Percentiles rank a stretch among this genome's conserved stretches.
These are phyloP conservation scores for Potentilla sterilis DNA, from an alignment of 306 rosid species.

Conservation along the genomic window DNA sequence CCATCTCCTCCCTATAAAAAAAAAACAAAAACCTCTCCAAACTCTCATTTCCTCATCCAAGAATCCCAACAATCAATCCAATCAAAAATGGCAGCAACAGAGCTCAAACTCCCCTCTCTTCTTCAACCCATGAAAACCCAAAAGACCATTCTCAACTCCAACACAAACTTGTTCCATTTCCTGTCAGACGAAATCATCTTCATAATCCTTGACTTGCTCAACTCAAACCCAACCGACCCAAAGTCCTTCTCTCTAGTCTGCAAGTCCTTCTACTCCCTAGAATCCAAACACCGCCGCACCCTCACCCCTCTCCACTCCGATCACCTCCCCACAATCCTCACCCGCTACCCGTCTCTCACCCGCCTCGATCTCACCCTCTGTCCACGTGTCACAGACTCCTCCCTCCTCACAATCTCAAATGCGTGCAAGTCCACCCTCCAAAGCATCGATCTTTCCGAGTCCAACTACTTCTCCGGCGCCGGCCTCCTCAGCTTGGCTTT, in stretches of 20 bases:
- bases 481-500: constrained; percentile 50
- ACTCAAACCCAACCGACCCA: constrained; percentile 35
- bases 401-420: constrained; percentile 39
- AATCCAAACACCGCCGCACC: constrained; percentile 66
- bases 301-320: constrained; percentile 67
- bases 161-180: constrained; percentile 44
- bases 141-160: constrained; percentile 6
- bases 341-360: constrained; percentile 43
- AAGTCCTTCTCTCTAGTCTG: constrained; percentile 68
- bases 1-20: not conserved
- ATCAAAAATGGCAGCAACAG: not conserved
- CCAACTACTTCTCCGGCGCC: constrained; percentile 52
- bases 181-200: constrained; percentile 76
- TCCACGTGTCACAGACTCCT: constrained; percentile 49
- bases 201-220: constrained; percentile 58
- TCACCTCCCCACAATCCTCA: constrained; percentile 43
- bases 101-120: not conserved
- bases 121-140: constrained; percentile 47
- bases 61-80: not conserved
- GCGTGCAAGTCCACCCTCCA: constrained; percentile 44
- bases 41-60: not conserved
- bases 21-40: not conserved
- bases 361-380: constrained; percentile 68
- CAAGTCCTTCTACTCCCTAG: constrained; percentile 53
- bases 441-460: constrained; percentile 68